Evolutionary conservation across 257 asterid genomes (phyloP).

Genomic region (Oldenlandia corymbosa): DNA sequence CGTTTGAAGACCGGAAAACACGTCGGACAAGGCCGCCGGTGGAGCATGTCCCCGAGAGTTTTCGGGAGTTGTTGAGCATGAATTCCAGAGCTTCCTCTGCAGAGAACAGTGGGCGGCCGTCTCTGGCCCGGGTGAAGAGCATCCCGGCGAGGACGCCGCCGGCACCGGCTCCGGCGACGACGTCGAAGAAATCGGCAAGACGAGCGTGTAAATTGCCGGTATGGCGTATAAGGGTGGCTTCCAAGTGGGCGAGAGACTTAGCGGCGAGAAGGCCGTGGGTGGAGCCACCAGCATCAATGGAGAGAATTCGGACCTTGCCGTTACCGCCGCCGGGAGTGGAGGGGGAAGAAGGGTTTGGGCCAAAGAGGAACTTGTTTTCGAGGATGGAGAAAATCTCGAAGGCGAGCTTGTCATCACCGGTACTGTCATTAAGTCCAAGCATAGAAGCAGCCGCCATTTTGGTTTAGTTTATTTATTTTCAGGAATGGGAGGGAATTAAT

Average conservation of each 20-base stretch:
- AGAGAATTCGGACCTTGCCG: conserved; percentile 62
- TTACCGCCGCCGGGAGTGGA: conserved; percentile 1
- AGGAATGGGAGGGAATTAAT: no score
- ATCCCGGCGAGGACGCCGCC: conserved; percentile 67
- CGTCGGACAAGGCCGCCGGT: conserved; percentile 23
- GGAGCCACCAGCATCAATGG: conserved; percentile 65
- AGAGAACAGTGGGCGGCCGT: conserved; percentile 44
- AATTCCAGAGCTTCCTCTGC: conserved; percentile 51
- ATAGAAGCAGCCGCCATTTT: conserved; percentile 38
- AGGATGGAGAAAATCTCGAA: conserved; percentile 76
- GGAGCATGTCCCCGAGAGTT: conserved; percentile 15
- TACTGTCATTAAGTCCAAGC: conserved; percentile 14
- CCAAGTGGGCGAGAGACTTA: conserved; percentile 45
- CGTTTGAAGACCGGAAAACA: conserved; percentile 12
- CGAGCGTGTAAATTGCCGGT: conserved; percentile 51
- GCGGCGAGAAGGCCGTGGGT: conserved; percentile 65
- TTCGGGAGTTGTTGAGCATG: conserved; percentile 26
- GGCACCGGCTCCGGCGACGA: conserved; percentile 64
- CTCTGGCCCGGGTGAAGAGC: conserved; percentile 48
- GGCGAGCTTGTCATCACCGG: conserved; percentile 42
- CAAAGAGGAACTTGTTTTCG: conserved; percentile 81
- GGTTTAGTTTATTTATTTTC: no score
- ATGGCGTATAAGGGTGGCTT: conserved; percentile 36
- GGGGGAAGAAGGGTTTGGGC: conserved; percentile 13
- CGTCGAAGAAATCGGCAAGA: conserved; percentile 68